Evolutionary conservation across 2,329 filamentous ascomycete genomes (phyloP).

Genomic region (Macrophomina phaseolina): DNA sequence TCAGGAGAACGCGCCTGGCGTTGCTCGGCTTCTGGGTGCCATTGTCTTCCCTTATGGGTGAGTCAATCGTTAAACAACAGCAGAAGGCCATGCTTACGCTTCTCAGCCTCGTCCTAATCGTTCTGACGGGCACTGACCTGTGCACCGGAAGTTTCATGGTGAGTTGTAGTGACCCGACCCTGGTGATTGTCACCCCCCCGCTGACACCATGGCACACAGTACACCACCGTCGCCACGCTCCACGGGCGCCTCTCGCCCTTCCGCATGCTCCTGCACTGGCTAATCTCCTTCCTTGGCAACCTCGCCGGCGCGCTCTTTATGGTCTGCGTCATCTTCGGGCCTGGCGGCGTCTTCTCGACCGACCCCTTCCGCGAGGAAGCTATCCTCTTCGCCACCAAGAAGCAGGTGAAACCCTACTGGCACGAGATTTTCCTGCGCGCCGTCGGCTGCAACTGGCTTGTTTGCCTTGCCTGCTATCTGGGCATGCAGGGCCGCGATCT

Average conservation of each 20-base stretch:
- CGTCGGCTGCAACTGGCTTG: slow-evolving; percentile 37
- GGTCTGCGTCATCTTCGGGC: slow-evolving; percentile 56
- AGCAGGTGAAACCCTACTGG: slow-evolving; percentile 32
- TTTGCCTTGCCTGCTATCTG: slow-evolving; percentile 35
- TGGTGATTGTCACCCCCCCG: not conserved
- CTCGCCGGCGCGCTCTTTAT: slow-evolving; percentile 57
- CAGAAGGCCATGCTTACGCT: not conserved
- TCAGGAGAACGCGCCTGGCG: slow-evolving; percentile 24
- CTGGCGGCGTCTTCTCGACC: slow-evolving; percentile 53
- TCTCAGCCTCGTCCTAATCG: slow-evolving; percentile 31
- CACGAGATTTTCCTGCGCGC: slow-evolving; percentile 34
- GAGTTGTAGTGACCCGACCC: not conserved
- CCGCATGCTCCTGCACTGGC: slow-evolving; percentile 50
- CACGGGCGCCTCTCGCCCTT: slow-evolving; percentile 39
- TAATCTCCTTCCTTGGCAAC: slow-evolving; percentile 57
- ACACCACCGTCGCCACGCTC: slow-evolving; percentile 31
- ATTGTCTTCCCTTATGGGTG: slow-evolving; percentile 26
- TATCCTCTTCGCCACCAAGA: slow-evolving; percentile 31
- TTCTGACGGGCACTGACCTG: slow-evolving; percentile 24
- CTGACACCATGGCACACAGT: not conserved
- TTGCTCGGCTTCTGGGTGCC: slow-evolving; percentile 22
- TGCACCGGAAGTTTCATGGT: slow-evolving; percentile 27
- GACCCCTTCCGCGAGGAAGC: slow-evolving; percentile 31
- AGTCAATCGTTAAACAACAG: not conserved
- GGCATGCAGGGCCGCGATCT: slow-evolving; percentile 35